Base-by-base conservation (phyloP, 1,139 yeast genomes). In the Nakaseomyces uthaithaninus region DNA sequence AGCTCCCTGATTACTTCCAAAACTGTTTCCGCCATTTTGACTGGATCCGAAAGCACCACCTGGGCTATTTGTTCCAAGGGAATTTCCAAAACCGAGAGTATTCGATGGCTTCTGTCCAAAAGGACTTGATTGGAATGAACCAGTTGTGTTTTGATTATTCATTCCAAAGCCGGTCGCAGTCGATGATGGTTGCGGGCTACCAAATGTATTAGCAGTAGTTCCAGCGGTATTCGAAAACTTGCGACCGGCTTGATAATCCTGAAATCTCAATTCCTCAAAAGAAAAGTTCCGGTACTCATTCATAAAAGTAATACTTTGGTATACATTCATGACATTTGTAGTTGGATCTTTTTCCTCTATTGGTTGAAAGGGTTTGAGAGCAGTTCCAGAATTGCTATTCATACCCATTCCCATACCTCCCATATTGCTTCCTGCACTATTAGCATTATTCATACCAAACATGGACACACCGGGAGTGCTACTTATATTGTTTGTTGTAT, bases 211-310 rank as follows among this genome's bases (percentile, higher is more conserved):
- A 31, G 57, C 51, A 38, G 58, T 46, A 27, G 57, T 53, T 37
- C 50, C 53, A 34, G 48, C 47, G 40, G 46, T 39, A 24, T 51
- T 53, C 12, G 55, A 45, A 40, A 46, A 52, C 42, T 79, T 74
- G 50, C 94, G 71, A 46, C 76, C 77, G 47, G 79, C 85, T 54
- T 79, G 77, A 59, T 91, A 91, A 64, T 91, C 99, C 61, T 83
- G 91, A 52, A 75, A 67, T 60, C 99, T 74, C 62, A 91, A 72
- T 60, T 91, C 98, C 61, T 89, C 96, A 54, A 80, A 75, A 0
- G 95, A 83, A 54, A 65, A 84, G 54, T 78, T 78, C 50, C 73
- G 71, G 60, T 91, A 91, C 56, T 86, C 94, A 11, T 94, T 95
- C 97, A 91, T 89, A 33, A 85, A 74, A 16, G 83, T 69, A 47